Evolutionary conservation across 805 yeast genomes (phyloP).

Genomic region (Schizosaccharomyces japonicus): DNA sequence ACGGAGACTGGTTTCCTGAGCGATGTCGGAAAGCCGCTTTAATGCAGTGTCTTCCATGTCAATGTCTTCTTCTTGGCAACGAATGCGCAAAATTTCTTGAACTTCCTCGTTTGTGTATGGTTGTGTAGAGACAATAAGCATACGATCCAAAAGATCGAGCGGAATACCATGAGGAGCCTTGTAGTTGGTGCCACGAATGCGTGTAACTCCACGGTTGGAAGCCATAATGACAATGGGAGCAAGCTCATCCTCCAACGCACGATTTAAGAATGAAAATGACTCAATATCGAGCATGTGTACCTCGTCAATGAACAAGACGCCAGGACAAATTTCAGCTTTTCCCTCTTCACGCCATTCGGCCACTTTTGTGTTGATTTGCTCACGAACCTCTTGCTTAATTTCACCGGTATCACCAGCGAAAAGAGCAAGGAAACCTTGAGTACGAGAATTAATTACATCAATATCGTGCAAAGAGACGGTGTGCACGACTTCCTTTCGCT

Average conservation of each 20-base stretch:
- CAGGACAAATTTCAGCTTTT: constrained; percentile 91
- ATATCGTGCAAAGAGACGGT: constrained; percentile 95
- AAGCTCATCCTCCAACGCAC: constrained; percentile 74
- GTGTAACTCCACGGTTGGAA: constrained; percentile 85
- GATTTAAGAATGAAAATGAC: constrained; percentile 80
- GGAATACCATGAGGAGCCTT: constrained; percentile 97
- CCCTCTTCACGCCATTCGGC: constrained; percentile 94
- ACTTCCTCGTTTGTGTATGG: constrained; percentile 64
- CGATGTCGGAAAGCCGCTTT: constrained; percentile 69
- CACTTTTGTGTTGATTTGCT: constrained; percentile 86
- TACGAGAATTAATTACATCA: constrained; percentile 89
- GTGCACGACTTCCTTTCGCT: constrained; percentile 84
- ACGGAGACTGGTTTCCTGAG: constrained; percentile 70
- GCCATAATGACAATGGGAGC: constrained; percentile 97
- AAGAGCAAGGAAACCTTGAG: constrained; percentile 89
- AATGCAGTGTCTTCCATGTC: constrained; percentile 62
- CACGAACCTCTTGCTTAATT: constrained; percentile 81
- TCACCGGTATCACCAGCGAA: constrained; percentile 94
- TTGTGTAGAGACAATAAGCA: constrained; percentile 72
- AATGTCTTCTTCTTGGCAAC: constrained; percentile 87
- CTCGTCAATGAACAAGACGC: constrained; percentile 92
- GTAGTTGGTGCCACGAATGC: constrained; percentile 78
- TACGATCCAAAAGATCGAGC: constrained; percentile 74
- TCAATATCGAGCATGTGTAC: constrained; percentile 96
- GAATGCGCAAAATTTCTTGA: constrained; percentile 58